Evolutionary conservation across 163 green algal genomes (phyloP).

Genomic region (Chloromonas sp.): DNA sequence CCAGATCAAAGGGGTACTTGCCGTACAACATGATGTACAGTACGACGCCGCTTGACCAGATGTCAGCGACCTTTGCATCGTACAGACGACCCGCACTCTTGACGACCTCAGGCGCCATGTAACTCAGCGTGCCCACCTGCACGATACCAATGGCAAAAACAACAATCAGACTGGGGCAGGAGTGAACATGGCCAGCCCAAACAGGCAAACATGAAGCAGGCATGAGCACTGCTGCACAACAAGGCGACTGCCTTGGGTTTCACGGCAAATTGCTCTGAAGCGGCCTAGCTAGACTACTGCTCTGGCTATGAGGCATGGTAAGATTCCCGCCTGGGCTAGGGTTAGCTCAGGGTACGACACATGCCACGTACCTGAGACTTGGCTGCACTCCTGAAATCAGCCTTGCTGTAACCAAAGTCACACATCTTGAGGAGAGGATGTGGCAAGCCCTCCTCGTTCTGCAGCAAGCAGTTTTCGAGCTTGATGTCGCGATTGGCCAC

Average conservation of each 20-base stretch:
- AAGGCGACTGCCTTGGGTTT: background rate
- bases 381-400: slow-evolving; percentile 57
- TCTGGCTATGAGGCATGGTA: background rate
- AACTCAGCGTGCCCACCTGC: slow-evolving; percentile 35
- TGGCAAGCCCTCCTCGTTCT: slow-evolving; percentile 36
- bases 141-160: background rate
- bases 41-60: slow-evolving; percentile 81
- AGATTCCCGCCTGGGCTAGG: background rate
- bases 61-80: slow-evolving; percentile 65
- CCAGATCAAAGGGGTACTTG: slow-evolving; percentile 18
- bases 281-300: background rate
- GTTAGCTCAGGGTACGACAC: background rate
- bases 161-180: background rate
- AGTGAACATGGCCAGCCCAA: background rate
- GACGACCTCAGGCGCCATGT: slow-evolving; percentile 54
- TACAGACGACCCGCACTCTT: slow-evolving; percentile 41
- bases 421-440: slow-evolving; percentile 83
- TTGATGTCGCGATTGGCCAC: slow-evolving; percentile 75
- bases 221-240: background rate
- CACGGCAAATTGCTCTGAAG: too few relatives aligned
- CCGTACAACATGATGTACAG: slow-evolving; percentile 73
- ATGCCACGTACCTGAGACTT: slow-evolving; percentile 35
- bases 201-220: background rate
- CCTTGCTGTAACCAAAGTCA: slow-evolving; percentile 84
- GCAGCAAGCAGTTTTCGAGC: slow-evolving; percentile 84